Percentiles rank a stretch among this genome's conserved stretches.
These are phyloP conservation scores for Cladosporium sp. DNA, from an alignment of 2,329 filamentous ascomycete genomes.

Conservation along the genomic window DNA sequence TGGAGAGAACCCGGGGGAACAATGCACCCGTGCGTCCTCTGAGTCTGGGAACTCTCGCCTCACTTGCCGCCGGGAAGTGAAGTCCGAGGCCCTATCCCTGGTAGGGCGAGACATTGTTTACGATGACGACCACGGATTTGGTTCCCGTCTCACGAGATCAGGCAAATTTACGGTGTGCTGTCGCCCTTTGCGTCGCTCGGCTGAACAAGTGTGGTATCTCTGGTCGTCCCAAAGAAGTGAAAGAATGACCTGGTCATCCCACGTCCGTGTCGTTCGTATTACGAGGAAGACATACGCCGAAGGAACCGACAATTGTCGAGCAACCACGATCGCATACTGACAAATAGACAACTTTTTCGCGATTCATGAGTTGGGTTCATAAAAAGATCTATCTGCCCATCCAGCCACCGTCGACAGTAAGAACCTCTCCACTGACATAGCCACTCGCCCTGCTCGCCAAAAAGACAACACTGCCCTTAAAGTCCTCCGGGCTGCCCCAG, in stretches of 20 bases:
- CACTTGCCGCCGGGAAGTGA: neutral
- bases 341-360: neutral
- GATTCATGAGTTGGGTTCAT: neutral
- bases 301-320: neutral
- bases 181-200: neutral
- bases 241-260: neutral
- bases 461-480: constrained; percentile 77
- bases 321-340: neutral
- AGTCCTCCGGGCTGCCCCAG: constrained; percentile 82
- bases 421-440: constrained; percentile 76
- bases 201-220: neutral
- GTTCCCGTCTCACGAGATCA: neutral
- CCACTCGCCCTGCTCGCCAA: constrained; percentile 70
- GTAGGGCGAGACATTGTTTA: neutral
- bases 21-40: neutral
- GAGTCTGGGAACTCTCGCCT: constrained; percentile 1
- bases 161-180: neutral
- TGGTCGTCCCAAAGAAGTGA: neutral
- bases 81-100: neutral
- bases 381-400: constrained; percentile 20
- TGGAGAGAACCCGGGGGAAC: constrained; percentile 6
- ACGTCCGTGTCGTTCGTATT: neutral
- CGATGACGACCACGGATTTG: neutral
- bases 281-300: neutral
- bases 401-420: constrained; percentile 81